These are phyloP conservation scores for Kurtzmaniella quercitrusa DNA, from an alignment of 1,139 yeast species.

Conservation along the genomic window DNA sequence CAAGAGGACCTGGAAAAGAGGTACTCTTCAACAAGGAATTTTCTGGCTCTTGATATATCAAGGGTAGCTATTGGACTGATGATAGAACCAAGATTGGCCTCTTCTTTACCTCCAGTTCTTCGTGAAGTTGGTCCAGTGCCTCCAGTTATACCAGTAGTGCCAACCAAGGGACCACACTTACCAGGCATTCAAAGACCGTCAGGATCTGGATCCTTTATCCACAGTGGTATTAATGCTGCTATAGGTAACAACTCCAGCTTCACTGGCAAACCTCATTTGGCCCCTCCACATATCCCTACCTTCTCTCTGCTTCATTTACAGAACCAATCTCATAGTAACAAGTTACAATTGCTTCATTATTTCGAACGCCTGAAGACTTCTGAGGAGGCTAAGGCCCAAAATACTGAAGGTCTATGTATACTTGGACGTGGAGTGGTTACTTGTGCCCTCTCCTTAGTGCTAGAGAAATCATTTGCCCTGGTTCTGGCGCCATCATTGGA, in stretches of 20 bases:
- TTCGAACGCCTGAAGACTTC: constrained; percentile 68
- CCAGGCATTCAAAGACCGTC: constrained; percentile 1
- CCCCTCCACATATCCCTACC: constrained; percentile 12
- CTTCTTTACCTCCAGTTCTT: background rate
- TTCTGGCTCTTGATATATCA: constrained; percentile 33
- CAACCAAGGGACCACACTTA: background rate
- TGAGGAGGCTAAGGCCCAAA: constrained; percentile 40
- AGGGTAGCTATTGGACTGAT: constrained; percentile 35
- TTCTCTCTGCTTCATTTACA: background rate
- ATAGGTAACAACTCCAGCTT: background rate
- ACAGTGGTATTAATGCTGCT: background rate
- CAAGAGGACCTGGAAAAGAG: constrained; percentile 31
- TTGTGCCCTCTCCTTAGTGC: constrained; percentile 54
- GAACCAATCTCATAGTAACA: constrained; percentile 6
- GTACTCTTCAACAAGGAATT: constrained; percentile 27
- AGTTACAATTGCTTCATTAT: constrained; percentile 27
- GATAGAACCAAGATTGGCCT: constrained; percentile 29
- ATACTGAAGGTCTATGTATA: constrained; percentile 44
- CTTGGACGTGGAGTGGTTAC: constrained; percentile 56
- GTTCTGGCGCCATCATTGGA: constrained; percentile 41
- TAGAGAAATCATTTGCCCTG: constrained; percentile 46
- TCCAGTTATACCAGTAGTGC: background rate
- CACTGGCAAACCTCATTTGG: background rate
- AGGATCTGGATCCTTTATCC: background rate
- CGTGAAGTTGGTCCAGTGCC: constrained; percentile 11